A percentile compares a stretch with the other conserved stretches of the same genome.
These are phyloP conservation scores for Haplosporangium sp. DNA, from an alignment of 371 early-diverging fungal genomes.

Conservation along the genomic window DNA sequence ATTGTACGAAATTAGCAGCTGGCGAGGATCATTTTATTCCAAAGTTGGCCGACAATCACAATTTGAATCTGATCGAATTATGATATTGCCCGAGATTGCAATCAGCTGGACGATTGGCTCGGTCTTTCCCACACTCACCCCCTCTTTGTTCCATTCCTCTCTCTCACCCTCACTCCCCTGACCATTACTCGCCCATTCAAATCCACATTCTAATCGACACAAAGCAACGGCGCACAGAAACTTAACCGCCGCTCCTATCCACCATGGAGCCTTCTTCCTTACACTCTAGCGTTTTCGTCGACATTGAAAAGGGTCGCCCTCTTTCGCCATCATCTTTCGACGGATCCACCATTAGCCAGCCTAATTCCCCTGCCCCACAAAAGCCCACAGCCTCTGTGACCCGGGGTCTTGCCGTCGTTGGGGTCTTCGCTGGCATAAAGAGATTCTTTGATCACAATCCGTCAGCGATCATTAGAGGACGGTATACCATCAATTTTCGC, in stretches of 20 bases:
- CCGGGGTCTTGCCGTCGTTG: slow-evolving; percentile 4
- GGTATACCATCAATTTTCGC: slow-evolving; percentile 45
- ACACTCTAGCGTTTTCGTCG: slow-evolving; percentile 19
- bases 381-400: neutral
- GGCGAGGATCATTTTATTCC: no score
- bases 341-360: neutral
- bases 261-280: slow-evolving; percentile 14
- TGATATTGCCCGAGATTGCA: neutral
- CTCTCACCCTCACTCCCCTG: neutral
- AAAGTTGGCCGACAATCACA: no score
- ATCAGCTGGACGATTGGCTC: no score
- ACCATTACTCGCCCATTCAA: neutral
- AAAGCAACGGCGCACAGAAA: no score
- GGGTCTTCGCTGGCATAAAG: slow-evolving; percentile 22
- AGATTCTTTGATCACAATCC: slow-evolving; percentile 35
- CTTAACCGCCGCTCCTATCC: neutral
- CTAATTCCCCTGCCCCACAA: slow-evolving; percentile 6
- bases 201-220: no score
- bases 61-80: no score
- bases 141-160: neutral
- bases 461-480: slow-evolving; percentile 35
- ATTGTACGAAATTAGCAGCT: no score
- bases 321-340: neutral
- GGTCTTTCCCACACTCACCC: neutral
- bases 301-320: slow-evolving; percentile 25